These are phyloP conservation scores for Yarrowia divulgata DNA, from an alignment of 805 yeast genomes.

Conservation along the genomic window DNA sequence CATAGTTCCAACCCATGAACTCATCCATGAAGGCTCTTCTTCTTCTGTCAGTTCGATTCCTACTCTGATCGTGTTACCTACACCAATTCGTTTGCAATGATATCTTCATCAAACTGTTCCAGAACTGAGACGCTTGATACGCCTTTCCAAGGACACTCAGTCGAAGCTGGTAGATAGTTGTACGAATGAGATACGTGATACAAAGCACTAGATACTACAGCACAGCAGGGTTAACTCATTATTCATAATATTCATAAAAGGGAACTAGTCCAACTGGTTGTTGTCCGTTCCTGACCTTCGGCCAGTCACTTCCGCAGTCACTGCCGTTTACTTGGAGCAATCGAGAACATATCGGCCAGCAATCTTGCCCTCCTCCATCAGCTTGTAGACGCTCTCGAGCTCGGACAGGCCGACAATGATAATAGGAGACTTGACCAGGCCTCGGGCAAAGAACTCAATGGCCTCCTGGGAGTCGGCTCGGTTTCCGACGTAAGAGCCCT, in stretches of 20 bases:
- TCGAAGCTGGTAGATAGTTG: too few relatives aligned
- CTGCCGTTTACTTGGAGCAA: constrained; percentile 53
- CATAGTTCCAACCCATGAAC: too few relatives aligned
- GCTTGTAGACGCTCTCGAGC: constrained; percentile 57
- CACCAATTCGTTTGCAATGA: too few relatives aligned
- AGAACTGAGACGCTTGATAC: too few relatives aligned
- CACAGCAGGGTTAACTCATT: not conserved
- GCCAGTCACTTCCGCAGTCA: not conserved
- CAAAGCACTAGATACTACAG: not conserved
- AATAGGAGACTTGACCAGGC: constrained; percentile 61
- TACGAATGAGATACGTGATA: too few relatives aligned
- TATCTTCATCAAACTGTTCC: too few relatives aligned
- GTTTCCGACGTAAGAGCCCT: constrained; percentile 46
- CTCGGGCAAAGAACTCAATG: constrained; percentile 61
- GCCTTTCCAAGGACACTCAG: too few relatives aligned
- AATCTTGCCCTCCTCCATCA: constrained; percentile 69
- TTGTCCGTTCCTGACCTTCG: not conserved
- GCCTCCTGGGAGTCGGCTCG: constrained; percentile 53
- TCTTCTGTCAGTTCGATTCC: too few relatives aligned
- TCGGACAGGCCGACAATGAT: constrained; percentile 62
- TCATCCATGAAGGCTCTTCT: too few relatives aligned
- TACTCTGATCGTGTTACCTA: too few relatives aligned
- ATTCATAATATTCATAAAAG: not conserved
- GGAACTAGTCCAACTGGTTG: not conserved
- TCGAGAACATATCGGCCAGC: constrained; percentile 71